Conservation (phyloP, 306 rosid species). For the Corylus avellana region DNA sequence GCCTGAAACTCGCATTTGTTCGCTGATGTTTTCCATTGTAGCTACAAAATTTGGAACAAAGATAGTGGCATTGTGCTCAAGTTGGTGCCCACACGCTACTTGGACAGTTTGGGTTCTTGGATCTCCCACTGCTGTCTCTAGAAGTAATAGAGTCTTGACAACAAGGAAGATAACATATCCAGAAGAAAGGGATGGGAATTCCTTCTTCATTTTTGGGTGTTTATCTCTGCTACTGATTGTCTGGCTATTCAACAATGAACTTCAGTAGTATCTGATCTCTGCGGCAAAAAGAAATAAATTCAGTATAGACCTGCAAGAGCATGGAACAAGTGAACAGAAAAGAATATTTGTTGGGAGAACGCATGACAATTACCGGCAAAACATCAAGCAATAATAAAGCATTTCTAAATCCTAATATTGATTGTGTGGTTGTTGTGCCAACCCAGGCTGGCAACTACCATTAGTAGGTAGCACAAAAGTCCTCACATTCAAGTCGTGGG, state of each 20-base stretch:
- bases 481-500: not conserved
- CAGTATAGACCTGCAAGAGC: not conserved
- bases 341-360: not conserved
- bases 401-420: not conserved
- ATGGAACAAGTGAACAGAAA: not conserved
- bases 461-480: not conserved
- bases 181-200: constrained; percentile 15
- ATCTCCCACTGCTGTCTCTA: constrained; percentile 49
- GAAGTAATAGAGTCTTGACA: constrained; percentile 27
- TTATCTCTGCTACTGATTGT: constrained; percentile 12
- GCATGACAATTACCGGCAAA: not conserved
- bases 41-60: constrained; percentile 74
- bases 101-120: constrained; percentile 66
- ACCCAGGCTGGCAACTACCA: not conserved
- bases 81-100: constrained; percentile 47
- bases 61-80: constrained; percentile 50
- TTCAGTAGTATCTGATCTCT: not conserved
- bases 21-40: constrained; percentile 73
- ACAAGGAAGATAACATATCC: constrained; percentile 34
- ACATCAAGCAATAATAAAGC: not conserved
- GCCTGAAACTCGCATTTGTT: constrained; percentile 64
- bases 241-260: constrained; percentile 24
- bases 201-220: constrained; percentile 42
- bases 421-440: not conserved
- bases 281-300: not conserved